These are phyloP conservation scores for Crithidia expoeki DNA, from an alignment of 208 protist genomes.

Conservation along the genomic window DNA sequence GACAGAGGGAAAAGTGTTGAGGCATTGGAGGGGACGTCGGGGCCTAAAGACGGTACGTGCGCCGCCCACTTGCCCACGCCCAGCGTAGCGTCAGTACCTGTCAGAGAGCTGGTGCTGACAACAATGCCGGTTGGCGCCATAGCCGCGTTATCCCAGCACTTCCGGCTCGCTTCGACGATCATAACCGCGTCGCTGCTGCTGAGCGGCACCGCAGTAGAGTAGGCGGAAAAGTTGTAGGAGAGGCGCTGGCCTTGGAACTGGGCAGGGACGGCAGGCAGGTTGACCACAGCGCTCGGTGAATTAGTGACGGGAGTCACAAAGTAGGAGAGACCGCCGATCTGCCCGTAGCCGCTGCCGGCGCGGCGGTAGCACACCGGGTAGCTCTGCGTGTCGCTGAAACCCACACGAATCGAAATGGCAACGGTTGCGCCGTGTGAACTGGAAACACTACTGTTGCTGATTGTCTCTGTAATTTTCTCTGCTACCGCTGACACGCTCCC, in stretches of 20 bases:
- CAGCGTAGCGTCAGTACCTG: conserved; percentile 14
- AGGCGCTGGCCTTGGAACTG: conserved; percentile 85
- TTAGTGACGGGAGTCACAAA: conserved; percentile 47
- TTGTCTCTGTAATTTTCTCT: neutral
- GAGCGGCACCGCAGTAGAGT: conserved; percentile 36
- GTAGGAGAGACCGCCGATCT: conserved; percentile 41
- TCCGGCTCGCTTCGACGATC: conserved; percentile 58
- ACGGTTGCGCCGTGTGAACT: neutral
- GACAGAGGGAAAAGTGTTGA: conserved; percentile 61
- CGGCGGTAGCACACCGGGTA: conserved; percentile 86
- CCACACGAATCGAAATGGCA: conserved; percentile 62
- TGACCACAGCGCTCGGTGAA: conserved; percentile 41
- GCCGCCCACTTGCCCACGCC: conserved; percentile 45
- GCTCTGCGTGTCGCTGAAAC: conserved; percentile 44
- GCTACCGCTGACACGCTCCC: conserved; percentile 45
- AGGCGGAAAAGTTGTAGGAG: conserved; percentile 53
- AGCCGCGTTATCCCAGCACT: conserved; percentile 75
- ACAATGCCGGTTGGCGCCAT: conserved; percentile 41
- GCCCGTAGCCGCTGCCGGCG: conserved; percentile 74
- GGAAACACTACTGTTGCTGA: conserved; percentile 2
- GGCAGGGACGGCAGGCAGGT: conserved; percentile 40
- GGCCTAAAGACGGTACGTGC: conserved; percentile 86
- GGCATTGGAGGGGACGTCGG: conserved; percentile 39
- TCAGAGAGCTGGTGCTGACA: conserved; percentile 33
- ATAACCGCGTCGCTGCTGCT: conserved; percentile 57